Base-by-base conservation (phyloP, 768 basidiomycete genomes). In the Suillus tomentosus region DNA sequence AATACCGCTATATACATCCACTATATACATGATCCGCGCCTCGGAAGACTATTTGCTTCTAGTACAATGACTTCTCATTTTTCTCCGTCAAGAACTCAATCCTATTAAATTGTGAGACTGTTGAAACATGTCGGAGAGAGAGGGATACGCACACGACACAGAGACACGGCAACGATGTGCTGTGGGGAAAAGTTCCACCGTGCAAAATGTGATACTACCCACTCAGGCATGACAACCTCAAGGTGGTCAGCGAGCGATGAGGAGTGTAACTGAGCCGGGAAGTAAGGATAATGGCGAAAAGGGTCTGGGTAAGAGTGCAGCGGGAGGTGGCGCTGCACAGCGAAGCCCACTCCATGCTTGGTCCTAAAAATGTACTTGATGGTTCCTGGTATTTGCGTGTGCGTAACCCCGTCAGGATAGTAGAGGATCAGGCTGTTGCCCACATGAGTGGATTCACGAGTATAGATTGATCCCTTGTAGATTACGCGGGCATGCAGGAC, bases 201-300 rank as follows among this genome's bases (percentile, higher is more conserved):
- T 27, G 27, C 43, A 19, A 56, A 66, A 27, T 68, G 65, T 3
- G 47, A 51, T 9, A 43, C 31, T 6, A 68, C 55, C 67, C 67
- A 68, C n/a, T 45, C 37, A 34, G 62, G 50, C 17, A 5, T 22
- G 22, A 68, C 60, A 13, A 42, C 24, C 42, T 68, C 65, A 4
- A 43, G 37, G 3, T 6, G 27, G 1, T 45, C 34, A 9, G 42
- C 11, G 19, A 43, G 27, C 22, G 60, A 13, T 10, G 3, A 47
- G 0, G 8, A n/a, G 45, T 47, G 45, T 47, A 47, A n/a, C 10
- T 47, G 45, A 34, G 67, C 65, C 2, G 62, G 67, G 47, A 67
- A 67, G 24, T 67, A 22, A 14, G 67, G 65, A 37, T 67, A 67
- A n/a, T 42, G 39, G 5, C 22, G 24, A 43, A 51, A 67, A 5